Base-by-base conservation (phyloP, 176 grass and related monocot genomes). In the Carex pumila region DNA sequence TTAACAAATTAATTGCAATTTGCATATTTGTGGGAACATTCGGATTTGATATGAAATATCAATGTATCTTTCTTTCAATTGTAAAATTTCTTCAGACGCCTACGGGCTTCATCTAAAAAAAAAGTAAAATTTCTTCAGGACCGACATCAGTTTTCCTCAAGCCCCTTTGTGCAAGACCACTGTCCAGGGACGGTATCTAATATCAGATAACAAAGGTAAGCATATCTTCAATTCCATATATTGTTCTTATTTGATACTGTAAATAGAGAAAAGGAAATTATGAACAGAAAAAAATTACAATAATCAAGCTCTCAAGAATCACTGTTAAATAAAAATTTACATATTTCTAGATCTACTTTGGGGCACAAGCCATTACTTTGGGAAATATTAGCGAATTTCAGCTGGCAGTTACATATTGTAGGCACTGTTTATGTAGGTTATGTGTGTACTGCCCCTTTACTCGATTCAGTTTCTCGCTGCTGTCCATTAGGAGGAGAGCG, bases 181-280 rank as follows among this genome's bases (percentile, higher is more conserved):
- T 86, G 89, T 99, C 82, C 96, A 93, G 73, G 96, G 96, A 1
- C 80, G 85, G 10, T 84, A 98, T 83, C 85, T 98, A 66, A 92
- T 95, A 63, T 93, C 96, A 65, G 96, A 98, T 85, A 85, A 92
- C 89, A 90, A 98, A 87, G 96, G 96, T 87, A 94, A 18, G 55
- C 14, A 31, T 55, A 32, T 56, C 81, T 36, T 47, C 37, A 45
- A 64, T 58, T 83, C 52, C 70, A 50, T 37, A 69, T 58, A 41
- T 30, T 1, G 47, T 18, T 30, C n/a, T 34, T 62, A 37, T 80
- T 80, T 60, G 32, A 61, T 80, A 58, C 13, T 58, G 30, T 32
- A 61, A 54, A 34, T 32, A 39, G 37, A 69, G 41, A 65, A 67
- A 67, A 15, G 6, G 12, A 11, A 8, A 2, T 0, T 4, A 18